Conservation (phyloP, 305 asterid species). For the Fraxinus latifolia region DNA sequence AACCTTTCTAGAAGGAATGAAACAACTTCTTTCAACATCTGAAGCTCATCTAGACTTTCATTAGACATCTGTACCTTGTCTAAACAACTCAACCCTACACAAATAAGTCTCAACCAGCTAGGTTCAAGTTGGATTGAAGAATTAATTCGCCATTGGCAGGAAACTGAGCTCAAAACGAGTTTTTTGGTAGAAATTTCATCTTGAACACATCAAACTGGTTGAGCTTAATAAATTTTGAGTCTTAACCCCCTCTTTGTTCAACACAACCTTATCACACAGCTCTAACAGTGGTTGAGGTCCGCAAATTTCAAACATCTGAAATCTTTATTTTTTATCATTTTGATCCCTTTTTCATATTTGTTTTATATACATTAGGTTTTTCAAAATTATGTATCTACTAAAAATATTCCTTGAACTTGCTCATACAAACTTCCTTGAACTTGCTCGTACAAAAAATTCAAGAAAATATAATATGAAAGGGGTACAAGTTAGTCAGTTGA, state of each 20-base stretch:
- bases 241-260: background rate
- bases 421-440: background rate
- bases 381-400: background rate
- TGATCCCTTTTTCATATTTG: background rate
- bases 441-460: background rate
- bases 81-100: background rate
- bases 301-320: background rate
- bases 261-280: background rate
- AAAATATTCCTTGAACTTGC: background rate
- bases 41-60: background rate
- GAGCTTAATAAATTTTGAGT: background rate
- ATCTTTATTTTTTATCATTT: background rate
- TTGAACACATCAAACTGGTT: background rate
- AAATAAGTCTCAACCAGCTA: background rate
- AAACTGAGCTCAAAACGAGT: background rate
- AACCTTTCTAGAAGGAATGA: background rate
- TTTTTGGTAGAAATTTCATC: background rate
- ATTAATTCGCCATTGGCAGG: background rate
- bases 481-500: background rate
- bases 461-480: background rate
- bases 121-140: background rate
- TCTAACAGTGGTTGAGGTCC: background rate
- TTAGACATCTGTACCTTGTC: background rate
- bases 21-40: background rate
- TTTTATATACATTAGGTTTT: background rate